Conservation (phyloP, 768 basidiomycete genomes). For the Amanita molliuscula region DNA sequence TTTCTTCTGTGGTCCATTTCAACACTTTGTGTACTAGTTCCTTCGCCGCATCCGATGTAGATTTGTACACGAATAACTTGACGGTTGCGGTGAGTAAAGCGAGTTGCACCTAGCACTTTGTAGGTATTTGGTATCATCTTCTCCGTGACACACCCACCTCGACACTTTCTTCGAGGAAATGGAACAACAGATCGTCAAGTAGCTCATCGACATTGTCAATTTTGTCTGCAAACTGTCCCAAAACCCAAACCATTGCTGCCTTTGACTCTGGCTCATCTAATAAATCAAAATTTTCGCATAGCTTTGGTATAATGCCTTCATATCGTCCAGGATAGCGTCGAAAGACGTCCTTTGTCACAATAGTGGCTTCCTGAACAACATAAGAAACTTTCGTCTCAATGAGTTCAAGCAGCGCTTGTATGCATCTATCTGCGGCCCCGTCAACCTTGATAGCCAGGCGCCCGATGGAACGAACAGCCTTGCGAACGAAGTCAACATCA, state of each 20-base stretch:
- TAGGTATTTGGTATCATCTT: background rate
- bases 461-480: constrained; percentile 95
- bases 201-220: constrained; percentile 96
- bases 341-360: constrained; percentile 98
- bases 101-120: constrained; percentile 73
- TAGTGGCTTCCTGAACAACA: constrained; percentile 94
- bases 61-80: constrained; percentile 90
- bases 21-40: constrained; percentile 89
- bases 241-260: constrained; percentile 95
- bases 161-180: constrained; percentile 86
- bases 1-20: constrained; percentile 95
- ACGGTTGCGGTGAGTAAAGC: constrained; percentile 90
- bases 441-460: constrained; percentile 97
- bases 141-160: constrained; percentile 43
- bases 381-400: constrained; percentile 92
- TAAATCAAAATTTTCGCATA: constrained; percentile 87
- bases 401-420: constrained; percentile 73
- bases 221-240: constrained; percentile 91
- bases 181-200: constrained; percentile 82
- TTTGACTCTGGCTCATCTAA: constrained; percentile 96
- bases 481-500: constrained; percentile 95
- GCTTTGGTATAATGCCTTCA: constrained; percentile 88
- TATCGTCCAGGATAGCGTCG: constrained; percentile 94
- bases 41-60: constrained; percentile 74
- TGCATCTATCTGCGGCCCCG: constrained; percentile 81